phyloP scores from a whole-genome alignment of 805 yeast species.

The Ogataea polymorpha region DNA sequence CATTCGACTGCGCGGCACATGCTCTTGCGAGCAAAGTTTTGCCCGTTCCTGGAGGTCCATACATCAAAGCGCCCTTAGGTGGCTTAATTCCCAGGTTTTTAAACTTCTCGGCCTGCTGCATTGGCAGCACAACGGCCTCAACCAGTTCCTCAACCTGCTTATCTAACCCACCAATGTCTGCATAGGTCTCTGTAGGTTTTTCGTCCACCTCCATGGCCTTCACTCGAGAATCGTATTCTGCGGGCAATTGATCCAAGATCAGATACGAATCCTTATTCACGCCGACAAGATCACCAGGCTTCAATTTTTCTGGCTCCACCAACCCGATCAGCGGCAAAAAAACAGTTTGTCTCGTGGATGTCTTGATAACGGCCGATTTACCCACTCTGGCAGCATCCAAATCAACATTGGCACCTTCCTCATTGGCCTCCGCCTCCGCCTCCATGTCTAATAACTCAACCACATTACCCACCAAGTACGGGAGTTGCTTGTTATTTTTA shows the following conservation, averaged over 20 bases:
- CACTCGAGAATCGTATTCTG: slow-evolving; percentile 96
- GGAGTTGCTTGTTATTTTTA: slow-evolving; percentile 91
- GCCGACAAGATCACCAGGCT: slow-evolving; percentile 97
- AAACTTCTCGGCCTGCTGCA: slow-evolving; percentile 97
- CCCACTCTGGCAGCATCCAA: slow-evolving; percentile 88
- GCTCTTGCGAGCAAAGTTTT: slow-evolving; percentile 96
- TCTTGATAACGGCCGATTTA: slow-evolving; percentile 96
- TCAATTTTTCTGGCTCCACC: slow-evolving; percentile 85
- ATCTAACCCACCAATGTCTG: slow-evolving; percentile 97
- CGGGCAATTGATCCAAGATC: slow-evolving; percentile 89
- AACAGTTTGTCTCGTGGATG: slow-evolving; percentile 96
- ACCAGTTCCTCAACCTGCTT: slow-evolving; percentile 97
- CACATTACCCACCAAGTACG: slow-evolving; percentile 93
- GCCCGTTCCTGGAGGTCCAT: slow-evolving; percentile 99
- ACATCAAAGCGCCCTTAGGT: slow-evolving; percentile 97
- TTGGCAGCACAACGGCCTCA: slow-evolving; percentile 97
- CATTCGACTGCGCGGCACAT: slow-evolving; percentile 98
- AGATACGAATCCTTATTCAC: slow-evolving; percentile 96
- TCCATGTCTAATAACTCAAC: slow-evolving; percentile 90
- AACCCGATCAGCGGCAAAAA: slow-evolving; percentile 93
- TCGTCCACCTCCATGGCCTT: slow-evolving; percentile 99
- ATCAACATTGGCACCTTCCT: slow-evolving; percentile 95
- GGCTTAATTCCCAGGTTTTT: slow-evolving; percentile 92
- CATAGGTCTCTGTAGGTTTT: slow-evolving; percentile 94
- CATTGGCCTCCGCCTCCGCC: slow-evolving; percentile 75